phyloP scores from a whole-genome alignment of 1,284 basidiomycete species.

The Ustilago cynodontis region DNA sequence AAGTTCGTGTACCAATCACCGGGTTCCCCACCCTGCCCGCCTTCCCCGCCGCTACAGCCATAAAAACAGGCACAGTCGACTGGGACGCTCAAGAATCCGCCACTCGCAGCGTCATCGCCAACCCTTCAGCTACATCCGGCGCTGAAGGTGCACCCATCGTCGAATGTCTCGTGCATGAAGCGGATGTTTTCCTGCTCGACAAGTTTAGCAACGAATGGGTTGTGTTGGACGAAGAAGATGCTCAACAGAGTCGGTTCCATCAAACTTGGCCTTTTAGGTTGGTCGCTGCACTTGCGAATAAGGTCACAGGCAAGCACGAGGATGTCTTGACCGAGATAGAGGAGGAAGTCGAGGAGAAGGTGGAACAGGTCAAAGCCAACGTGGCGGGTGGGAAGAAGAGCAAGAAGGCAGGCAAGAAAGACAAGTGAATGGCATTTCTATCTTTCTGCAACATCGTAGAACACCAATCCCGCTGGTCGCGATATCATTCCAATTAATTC shows the following conservation, averaged over 20 bases:
- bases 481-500: too few relatives aligned
- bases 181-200: conserved; percentile 51
- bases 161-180: conserved; percentile 52
- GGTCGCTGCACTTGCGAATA: conserved; percentile 27
- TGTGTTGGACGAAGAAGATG: conserved; percentile 49
- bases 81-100: conserved; percentile 63
- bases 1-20: conserved; percentile 61
- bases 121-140: conserved; percentile 8
- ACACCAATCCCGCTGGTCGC: too few relatives aligned
- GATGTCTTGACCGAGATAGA: conserved; percentile 30
- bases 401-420: conserved; percentile 25
- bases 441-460: too few relatives aligned
- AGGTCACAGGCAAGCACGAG: conserved; percentile 31
- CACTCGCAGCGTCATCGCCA: conserved; percentile 38
- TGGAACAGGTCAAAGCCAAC: conserved; percentile 1
- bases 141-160: conserved; percentile 40
- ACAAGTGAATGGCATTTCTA: too few relatives aligned
- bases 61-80: conserved; percentile 40
- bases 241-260: conserved; percentile 20
- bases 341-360: conserved; percentile 10
- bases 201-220: conserved; percentile 54
- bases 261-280: conserved; percentile 54
- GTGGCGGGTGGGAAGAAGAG: conserved; percentile 4
- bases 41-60: conserved; percentile 23
- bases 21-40: conserved; percentile 58